phyloP scores from a whole-genome alignment of 495 filamentous ascomycete genomes.

The Hypomontagnella monticulosa region DNA sequence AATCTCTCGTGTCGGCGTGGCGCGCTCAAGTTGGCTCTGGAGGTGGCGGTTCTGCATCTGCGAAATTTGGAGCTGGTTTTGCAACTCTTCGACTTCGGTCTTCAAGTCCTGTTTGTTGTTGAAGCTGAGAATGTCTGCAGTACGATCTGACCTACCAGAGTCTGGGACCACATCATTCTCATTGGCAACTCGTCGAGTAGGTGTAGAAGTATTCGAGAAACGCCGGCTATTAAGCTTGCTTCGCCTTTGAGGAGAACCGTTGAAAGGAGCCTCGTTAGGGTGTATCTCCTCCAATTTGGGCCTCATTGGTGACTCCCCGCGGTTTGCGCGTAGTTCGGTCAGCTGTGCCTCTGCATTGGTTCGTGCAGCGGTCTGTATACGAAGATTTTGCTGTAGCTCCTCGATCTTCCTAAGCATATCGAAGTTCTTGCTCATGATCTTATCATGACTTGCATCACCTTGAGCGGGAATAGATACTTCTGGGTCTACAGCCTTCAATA shows the following conservation, averaged over 20 bases:
- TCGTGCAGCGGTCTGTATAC: constrained; percentile 85
- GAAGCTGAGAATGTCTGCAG: constrained; percentile 87
- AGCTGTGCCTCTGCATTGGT: constrained; percentile 85
- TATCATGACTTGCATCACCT: constrained; percentile 59
- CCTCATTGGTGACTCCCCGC: constrained; percentile 76
- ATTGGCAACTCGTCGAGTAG: constrained; percentile 74
- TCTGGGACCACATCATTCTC: constrained; percentile 70
- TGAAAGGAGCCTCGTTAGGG: constrained; percentile 79
- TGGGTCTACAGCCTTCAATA: constrained; percentile 88
- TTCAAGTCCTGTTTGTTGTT: constrained; percentile 92
- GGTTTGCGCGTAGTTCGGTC: constrained; percentile 78
- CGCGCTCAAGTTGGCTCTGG: constrained; percentile 82
- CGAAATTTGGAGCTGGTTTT: constrained; percentile 93
- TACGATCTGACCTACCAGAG: constrained; percentile 86
- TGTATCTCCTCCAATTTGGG: constrained; percentile 84
- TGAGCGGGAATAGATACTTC: constrained; percentile 60
- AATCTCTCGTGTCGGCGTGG: constrained; percentile 63
- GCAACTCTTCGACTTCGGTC: constrained; percentile 88
- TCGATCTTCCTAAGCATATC: constrained; percentile 91
- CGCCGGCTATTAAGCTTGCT: constrained; percentile 77
- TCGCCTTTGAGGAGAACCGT: constrained; percentile 80
- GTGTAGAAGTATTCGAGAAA: constrained; percentile 78
- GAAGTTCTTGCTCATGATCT: constrained; percentile 67
- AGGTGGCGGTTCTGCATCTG: constrained; percentile 97
- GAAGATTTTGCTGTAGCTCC: constrained; percentile 83